Evolutionary conservation across 2,329 filamentous ascomycete genomes (phyloP).

Genomic region (Cyphellophora attinorum): DNA sequence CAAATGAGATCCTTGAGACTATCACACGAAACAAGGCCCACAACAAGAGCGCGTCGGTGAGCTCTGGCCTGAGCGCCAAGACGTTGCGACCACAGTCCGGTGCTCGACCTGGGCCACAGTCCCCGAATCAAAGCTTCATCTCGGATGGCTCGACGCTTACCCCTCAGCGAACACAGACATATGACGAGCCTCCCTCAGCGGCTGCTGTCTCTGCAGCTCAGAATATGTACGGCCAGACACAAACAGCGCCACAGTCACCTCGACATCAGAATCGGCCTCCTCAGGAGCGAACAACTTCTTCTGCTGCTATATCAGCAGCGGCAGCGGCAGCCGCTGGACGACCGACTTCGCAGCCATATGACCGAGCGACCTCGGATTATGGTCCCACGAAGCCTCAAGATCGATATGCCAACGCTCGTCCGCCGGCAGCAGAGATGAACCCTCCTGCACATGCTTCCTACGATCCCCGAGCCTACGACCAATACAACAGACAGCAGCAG

Average conservation of each 20-base stretch:
- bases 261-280: slow-evolving; percentile 13
- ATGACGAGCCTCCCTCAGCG: slow-evolving; percentile 25
- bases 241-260: slow-evolving; percentile 33
- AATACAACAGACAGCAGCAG: slow-evolving; percentile 21
- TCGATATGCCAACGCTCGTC: slow-evolving; percentile 24
- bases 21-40: slow-evolving; percentile 71
- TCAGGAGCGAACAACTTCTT: slow-evolving; percentile 32
- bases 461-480: slow-evolving; percentile 32
- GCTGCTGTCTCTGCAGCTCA: slow-evolving; percentile 18
- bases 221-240: slow-evolving; percentile 24
- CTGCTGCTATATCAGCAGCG: slow-evolving; percentile 37
- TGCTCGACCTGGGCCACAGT: slow-evolving; percentile 31
- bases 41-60: slow-evolving; percentile 46
- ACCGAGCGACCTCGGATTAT: slow-evolving; percentile 36
- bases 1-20: slow-evolving; percentile 84
- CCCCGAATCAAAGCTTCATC: slow-evolving; percentile 16
- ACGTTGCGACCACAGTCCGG: slow-evolving; percentile 51
- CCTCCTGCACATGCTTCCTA: slow-evolving; percentile 38
- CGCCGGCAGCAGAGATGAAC: slow-evolving; percentile 20
- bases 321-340: slow-evolving; percentile 38
- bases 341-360: slow-evolving; percentile 33
- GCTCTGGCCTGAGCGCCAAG: slow-evolving; percentile 50
- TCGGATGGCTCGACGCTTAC: slow-evolving; percentile 20
- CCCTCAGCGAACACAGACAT: slow-evolving; percentile 26
- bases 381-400: slow-evolving; percentile 20